Evolutionary conservation across 1,284 basidiomycete genomes (phyloP), one percentile per base, ranked within the genome.

Genomic region (Tranzscheliella williamsii): DNA sequence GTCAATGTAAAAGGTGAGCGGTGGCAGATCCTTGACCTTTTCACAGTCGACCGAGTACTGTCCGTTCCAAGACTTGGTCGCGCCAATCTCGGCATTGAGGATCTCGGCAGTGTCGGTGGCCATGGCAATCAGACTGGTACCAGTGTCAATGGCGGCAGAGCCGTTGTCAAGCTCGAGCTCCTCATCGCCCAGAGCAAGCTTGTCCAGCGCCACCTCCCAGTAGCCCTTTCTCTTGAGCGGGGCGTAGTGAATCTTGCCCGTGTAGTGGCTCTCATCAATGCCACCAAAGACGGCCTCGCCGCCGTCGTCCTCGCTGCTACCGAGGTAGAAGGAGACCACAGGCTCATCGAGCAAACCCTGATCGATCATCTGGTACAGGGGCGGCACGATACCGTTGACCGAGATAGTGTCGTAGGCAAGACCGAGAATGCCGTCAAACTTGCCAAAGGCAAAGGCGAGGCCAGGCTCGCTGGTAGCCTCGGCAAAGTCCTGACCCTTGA

Each of bases 391-490:
- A 72, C 86, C 86, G 81, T 95, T 92, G 66, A 99, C 95, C 11
- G 90, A 85, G 75, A 99, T 98, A 50, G 91, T 95, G 81, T 97
- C 87, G 78, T 96, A 98, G 11, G 81, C 95, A 54, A 99, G 87
- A 70, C 95, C 95, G 26, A 96, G 82, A 69, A 97, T 97, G 62
- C 93, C 94, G 79, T 97, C 93, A 76, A 78, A 91, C 87, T 89
- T 91, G 79, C 90, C 94, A 41, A 75, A 70, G 20, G 94, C 94
- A 79, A 98, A 99, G 6, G 93, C 88, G 54, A 99, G 86, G 52
- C 95, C 95, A 35, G 95, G 95, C 79, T 98, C 95, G 79, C 90
- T 90, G 60, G 87, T 90, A 2, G 93, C 91, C 81, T 98, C 95
- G 31, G 93, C 95, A 78, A 99, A 99, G 78, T 93, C 88, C 78